Conservation (phyloP, 2,329 filamentous ascomycete species). For the Drechslerella dactyloides region DNA sequence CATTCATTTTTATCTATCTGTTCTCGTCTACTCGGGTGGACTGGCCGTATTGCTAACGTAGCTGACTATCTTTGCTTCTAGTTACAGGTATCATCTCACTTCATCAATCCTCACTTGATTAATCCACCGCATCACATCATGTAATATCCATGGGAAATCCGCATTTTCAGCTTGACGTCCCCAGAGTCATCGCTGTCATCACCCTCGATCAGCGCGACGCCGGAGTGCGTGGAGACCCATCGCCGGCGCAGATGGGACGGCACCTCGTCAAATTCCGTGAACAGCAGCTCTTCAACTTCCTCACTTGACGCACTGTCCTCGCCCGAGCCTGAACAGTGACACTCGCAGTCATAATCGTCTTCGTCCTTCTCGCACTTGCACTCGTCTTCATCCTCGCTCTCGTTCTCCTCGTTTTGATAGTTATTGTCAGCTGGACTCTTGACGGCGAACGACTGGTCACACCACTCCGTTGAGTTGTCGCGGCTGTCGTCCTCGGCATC, state of each 20-base stretch:
- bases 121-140: no score
- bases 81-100: no score
- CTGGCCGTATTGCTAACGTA: background rate
- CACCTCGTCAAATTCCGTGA: constrained; percentile 22
- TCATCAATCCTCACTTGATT: no score
- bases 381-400: background rate
- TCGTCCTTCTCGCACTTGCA: background rate
- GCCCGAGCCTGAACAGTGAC: no score
- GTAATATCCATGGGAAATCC: no score
- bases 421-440: background rate
- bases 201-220: constrained; percentile 5
- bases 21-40: no score
- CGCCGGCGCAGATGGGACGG: constrained; percentile 3
- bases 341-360: no score
- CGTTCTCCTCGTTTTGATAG: background rate
- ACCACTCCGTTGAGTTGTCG: background rate
- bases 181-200: no score
- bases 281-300: background rate
- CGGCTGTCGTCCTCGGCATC: background rate
- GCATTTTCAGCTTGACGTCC: no score
- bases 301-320: no score
- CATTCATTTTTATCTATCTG: background rate
- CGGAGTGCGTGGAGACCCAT: constrained; percentile 15
- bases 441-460: background rate
- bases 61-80: no score